Base-by-base conservation (phyloP, 495 filamentous ascomycete genomes). In the Geopyxis carbonaria region DNA sequence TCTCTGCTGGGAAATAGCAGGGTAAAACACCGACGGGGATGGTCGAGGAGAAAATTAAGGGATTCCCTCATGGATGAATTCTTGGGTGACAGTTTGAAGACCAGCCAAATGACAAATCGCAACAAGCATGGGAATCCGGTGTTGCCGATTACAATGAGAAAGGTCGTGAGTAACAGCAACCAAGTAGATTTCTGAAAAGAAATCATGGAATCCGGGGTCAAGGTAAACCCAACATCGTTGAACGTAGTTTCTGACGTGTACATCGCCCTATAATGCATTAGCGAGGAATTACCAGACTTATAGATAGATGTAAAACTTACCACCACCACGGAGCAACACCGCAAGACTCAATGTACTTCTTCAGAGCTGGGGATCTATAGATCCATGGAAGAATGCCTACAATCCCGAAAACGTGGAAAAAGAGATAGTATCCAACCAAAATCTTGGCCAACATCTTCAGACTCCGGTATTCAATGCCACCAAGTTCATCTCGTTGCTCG, bases 41-140 rank as follows among this genome's bases (percentile, higher is more conserved):
- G 89, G 51, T 94, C 87, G 18, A 95, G 68, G 14, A 95, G 66
- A 53, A 95, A 95, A 39, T 70, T 70, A 21, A 93, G 55, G 27
- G 38, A 62, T 35, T 66, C 65, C 60, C 63, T 68, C 15, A 61
- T 45, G 14, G 46, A 42, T 8, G 52, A 62, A 16, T 57, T 55
- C 15, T 50, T 35, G 11, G 66, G 66, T 2, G 64, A 61, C 13
- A 73, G 23, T 39, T 67, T 68, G 2, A 68, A 72, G 6, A 62
- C 10, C 2, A 75, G 38, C 83, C 87, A 95, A 31, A 95, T 93
- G 44, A 80, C 69, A 48, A 92, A 73, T 14, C 87, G 78, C 22
- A 95, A 69, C 76, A 92, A 83, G 54, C 86, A 79, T 1, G 87
- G 87, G 44, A 93, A 95, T 2, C 77, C 87, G 0, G 87, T 95